Conservation (phyloP, 345 rosid species). For the Kandelia obovata region DNA sequence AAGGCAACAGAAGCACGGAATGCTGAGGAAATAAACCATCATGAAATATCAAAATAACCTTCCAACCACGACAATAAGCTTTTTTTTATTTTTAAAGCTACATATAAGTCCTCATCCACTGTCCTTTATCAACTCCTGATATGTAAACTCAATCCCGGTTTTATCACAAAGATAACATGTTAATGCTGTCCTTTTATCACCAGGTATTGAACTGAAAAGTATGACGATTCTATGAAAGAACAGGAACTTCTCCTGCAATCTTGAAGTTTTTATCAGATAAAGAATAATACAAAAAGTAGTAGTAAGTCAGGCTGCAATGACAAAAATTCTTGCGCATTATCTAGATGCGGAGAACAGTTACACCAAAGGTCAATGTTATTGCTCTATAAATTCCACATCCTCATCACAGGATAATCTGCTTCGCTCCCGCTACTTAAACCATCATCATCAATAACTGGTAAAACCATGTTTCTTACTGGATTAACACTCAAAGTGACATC, state of each 20-base stretch:
- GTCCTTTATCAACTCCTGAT: not conserved
- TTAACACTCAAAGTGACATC: constrained; percentile 34
- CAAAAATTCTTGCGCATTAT: not conserved
- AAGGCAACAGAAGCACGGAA: not conserved
- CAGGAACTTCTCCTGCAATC: not conserved
- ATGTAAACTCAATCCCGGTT: not conserved
- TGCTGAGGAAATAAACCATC: not conserved
- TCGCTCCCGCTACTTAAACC: constrained; percentile 42
- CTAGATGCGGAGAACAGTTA: not conserved
- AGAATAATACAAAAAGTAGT: not conserved
- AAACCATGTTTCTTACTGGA: constrained; percentile 19
- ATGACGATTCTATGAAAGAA: not conserved
- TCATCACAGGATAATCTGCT: constrained; percentile 33
- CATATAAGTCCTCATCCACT: not conserved
- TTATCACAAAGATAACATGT: not conserved
- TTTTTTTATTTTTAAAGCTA: too few species aligned
- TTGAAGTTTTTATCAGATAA: not conserved
- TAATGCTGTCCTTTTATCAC: not conserved
- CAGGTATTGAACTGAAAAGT: not conserved
- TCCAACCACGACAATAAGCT: too few species aligned
- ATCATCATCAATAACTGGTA: constrained; percentile 19
- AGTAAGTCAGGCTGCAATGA: not conserved
- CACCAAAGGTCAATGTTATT: constrained; percentile 11
- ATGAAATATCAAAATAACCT: too few species aligned
- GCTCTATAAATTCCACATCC: constrained; percentile 34